Evolutionary conservation across 2,329 filamentous ascomycete genomes (phyloP), one percentile per base, ranked within the genome.

Genomic region (Podosphaera fusca): DNA sequence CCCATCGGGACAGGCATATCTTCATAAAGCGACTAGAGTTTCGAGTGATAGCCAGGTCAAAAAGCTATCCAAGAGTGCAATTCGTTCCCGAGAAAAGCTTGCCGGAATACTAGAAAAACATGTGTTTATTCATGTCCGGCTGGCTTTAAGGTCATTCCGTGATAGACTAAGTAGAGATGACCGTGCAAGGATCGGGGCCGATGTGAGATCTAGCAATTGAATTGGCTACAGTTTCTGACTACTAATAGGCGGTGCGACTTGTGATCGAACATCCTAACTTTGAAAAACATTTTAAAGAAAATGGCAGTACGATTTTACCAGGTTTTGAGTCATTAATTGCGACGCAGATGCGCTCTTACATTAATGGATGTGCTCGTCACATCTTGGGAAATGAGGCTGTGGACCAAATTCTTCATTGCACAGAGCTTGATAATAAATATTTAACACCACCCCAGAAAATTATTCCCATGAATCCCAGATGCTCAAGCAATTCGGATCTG

Each of bases 211-310:
- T 30, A 55, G 10, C n/a, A 10, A 55, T 30, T 10, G 3, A 14
- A 55, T 4, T 40, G 14, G 2, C 3, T 30, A 4, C 31, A 4
- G 9, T 30, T 42, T 55, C 52, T 55, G 29, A 55, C 36, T 55
- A 29, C 30, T 55, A n/a, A 31, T 29, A 55, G 52, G 52, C 52
- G 21, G 52, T 55, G 6, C 52, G 36, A 42, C 29, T 30, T 10
- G 36, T 42, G 33, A 42, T 55, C n/a, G 52, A 55, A n/a, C 52
- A 55, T 42, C 52, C 52, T 10, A 36, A 55, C 21, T 55, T 55
- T 33, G 34, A 55, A 55, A 55, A 55, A 31, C 52, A 55, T 21
- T 55, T 55, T 29, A 55, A 55, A 31, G 14, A 35, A 14, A 55
- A 55, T 42, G 36, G 52, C 7, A 45, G 33, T 42, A 12, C 35